Base-by-base conservation (phyloP, 1,139 yeast species). In the Scheffersomyces titani region DNA sequence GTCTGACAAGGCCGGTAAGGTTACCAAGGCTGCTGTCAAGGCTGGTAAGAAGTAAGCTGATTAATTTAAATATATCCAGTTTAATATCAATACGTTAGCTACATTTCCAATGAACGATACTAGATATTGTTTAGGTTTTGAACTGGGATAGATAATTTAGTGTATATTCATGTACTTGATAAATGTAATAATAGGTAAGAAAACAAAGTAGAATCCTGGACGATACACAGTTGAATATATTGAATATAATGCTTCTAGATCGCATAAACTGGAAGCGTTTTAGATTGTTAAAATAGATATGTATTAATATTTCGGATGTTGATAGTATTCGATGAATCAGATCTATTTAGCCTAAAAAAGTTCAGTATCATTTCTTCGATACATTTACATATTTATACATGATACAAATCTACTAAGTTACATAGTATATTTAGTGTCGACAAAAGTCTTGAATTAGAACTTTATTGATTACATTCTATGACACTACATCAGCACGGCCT, bases 21-120 rank as follows among this genome's bases (percentile, higher is more conserved):
- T 94, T 74, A 94, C 99, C 94, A 94, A 94, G 93, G 96, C 99
- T 83, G 98, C 98, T 80, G 88, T 83, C 77, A 94, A 94, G 92
- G 98, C 98, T 82, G 89, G 89, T 79, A 93, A 92, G 93, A 92
- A 93, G 88, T 93, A 93, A 89, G 71, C 74, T 67, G 56, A 56
- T 61, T 67, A 30, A 30, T 30, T 30, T 30, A 30, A 6, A 9
- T 30, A 30, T 30, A 30, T 30, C 11, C 40, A 30, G 40, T 9
- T 30, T 30, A 30, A 30, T 30, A 30, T 30, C 40, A 30, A 30
- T 30, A 30, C 40, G 40, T 30, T 30, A 30, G 40, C 40, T 30
- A 30, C 40, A 30, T 30, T 30, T 30, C 40, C 40, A 30, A 30
- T 30, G 40, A 30, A 30, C 40, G 40, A 30, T 30, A 30, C 40